These are phyloP conservation scores for Asterochloris sp. DNA, from an alignment of 139 green algal species.

Conservation along the genomic window DNA sequence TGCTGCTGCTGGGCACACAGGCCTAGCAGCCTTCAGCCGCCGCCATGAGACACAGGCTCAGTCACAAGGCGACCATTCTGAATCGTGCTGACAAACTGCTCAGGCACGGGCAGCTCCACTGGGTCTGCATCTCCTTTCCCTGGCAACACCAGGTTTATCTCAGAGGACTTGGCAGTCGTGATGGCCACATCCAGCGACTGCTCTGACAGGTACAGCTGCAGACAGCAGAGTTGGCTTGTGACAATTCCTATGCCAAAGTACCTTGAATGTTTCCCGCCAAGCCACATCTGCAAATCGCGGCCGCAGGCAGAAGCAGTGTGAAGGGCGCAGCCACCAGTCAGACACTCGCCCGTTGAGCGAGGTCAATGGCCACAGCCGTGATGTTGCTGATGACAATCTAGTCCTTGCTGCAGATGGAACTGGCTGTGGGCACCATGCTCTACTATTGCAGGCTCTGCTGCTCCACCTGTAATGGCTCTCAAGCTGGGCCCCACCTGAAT, in stretches of 20 bases:
- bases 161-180: conserved; percentile 81
- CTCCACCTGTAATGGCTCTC: background rate
- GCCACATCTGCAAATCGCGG: too few relatives aligned
- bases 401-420: too few relatives aligned
- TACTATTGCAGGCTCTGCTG: background rate
- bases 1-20: too few relatives aligned
- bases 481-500: conserved; percentile 46
- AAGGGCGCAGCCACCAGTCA: too few relatives aligned
- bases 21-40: conserved; percentile 28
- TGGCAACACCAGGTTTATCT: conserved; percentile 78
- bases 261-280: too few relatives aligned
- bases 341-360: background rate
- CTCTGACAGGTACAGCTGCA: conserved; percentile 74
- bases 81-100: conserved; percentile 83
- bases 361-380: background rate
- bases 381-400: background rate
- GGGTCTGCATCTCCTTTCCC: conserved; percentile 35
- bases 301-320: too few relatives aligned
- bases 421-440: background rate
- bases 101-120: conserved; percentile 70
- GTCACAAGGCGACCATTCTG: conserved; percentile 61
- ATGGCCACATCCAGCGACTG: conserved; percentile 44
- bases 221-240: background rate
- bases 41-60: conserved; percentile 57
- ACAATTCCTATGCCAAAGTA: too few relatives aligned